Conservation (phyloP, 371 early-diverging fungal species). For the Blastocladiella emersonii region DNA sequence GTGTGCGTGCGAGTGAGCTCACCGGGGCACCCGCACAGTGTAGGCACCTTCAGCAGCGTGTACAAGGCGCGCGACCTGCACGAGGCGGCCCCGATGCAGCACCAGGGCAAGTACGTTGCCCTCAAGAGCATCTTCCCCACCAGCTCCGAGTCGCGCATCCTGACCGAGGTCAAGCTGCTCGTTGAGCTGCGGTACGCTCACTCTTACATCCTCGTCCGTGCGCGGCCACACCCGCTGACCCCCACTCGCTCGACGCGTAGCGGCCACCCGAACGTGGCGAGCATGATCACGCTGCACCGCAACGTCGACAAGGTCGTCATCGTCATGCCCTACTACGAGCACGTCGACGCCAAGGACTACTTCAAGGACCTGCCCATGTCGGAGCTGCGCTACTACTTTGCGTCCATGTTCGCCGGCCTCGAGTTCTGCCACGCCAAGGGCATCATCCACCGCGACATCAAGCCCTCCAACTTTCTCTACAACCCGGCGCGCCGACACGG, state of each 20-base stretch:
- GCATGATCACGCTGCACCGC: conserved; percentile 67
- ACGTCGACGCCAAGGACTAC: conserved; percentile 67
- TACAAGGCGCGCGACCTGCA: conserved; percentile 81
- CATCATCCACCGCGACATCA: conserved; percentile 89
- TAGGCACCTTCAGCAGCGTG: conserved; percentile 91
- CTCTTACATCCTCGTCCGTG: too few species aligned
- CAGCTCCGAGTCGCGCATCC: conserved; percentile 70
- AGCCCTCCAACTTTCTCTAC: conserved; percentile 95
- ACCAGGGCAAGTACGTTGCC: conserved; percentile 43
- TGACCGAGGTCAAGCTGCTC: conserved; percentile 75
- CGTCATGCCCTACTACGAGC: conserved; percentile 78
- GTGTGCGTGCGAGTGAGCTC: too few species aligned
- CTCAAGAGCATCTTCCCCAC: conserved; percentile 85
- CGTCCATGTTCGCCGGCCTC: conserved; percentile 57
- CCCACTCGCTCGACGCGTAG: neutral
- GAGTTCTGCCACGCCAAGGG: conserved; percentile 50
- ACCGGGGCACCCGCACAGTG: neutral
- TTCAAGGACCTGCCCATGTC: conserved; percentile 36
- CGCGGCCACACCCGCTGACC: neutral
- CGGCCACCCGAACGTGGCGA: conserved; percentile 46
- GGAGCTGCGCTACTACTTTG: conserved; percentile 73
- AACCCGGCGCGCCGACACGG: conserved; percentile 51
- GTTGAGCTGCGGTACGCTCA: conserved; percentile 44
- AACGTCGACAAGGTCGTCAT: conserved; percentile 72
- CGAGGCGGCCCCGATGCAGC: neutral